Evolutionary conservation across 352 stramenopile genomes (phyloP).

Genomic region (Peronospora destructor): DNA sequence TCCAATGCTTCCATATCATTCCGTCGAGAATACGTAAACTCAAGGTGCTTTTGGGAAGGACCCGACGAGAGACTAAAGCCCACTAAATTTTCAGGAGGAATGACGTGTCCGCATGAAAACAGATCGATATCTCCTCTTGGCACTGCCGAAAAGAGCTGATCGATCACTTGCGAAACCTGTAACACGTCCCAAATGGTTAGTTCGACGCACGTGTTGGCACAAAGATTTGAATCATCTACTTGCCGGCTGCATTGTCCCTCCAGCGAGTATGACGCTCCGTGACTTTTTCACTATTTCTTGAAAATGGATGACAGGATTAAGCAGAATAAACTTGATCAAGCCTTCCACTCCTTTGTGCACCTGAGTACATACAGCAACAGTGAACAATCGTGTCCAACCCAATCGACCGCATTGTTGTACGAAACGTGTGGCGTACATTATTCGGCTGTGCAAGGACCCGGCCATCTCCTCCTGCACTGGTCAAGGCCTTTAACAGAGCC

Average conservation of each 20-base stretch:
- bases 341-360: slow-evolving; percentile 42
- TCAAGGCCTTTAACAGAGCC: slow-evolving; percentile 69
- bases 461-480: slow-evolving; percentile 55
- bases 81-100: slow-evolving; percentile 89
- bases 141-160: slow-evolving; percentile 88
- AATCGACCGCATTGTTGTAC: background rate
- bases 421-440: slow-evolving; percentile 34
- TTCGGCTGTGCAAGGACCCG: slow-evolving; percentile 61
- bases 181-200: slow-evolving; percentile 4
- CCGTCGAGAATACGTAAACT: slow-evolving; percentile 90
- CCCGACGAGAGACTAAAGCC: slow-evolving; percentile 68
- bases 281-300: slow-evolving; percentile 91
- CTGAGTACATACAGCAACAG: slow-evolving; percentile 19
- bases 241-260: slow-evolving; percentile 96
- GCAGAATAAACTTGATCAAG: slow-evolving; percentile 90
- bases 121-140: slow-evolving; percentile 77
- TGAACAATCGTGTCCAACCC: slow-evolving; percentile 2
- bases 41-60: slow-evolving; percentile 84
- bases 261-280: slow-evolving; percentile 93
- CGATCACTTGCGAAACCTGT: slow-evolving; percentile 89
- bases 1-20: slow-evolving; percentile 76
- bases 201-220: background rate
- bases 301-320: slow-evolving; percentile 93
- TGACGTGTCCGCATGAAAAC: slow-evolving; percentile 98
- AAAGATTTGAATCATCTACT: slow-evolving; percentile 1